These are phyloP conservation scores for Suillus cothurnatus DNA, from an alignment of 768 basidiomycete genomes.

Conservation along the genomic window DNA sequence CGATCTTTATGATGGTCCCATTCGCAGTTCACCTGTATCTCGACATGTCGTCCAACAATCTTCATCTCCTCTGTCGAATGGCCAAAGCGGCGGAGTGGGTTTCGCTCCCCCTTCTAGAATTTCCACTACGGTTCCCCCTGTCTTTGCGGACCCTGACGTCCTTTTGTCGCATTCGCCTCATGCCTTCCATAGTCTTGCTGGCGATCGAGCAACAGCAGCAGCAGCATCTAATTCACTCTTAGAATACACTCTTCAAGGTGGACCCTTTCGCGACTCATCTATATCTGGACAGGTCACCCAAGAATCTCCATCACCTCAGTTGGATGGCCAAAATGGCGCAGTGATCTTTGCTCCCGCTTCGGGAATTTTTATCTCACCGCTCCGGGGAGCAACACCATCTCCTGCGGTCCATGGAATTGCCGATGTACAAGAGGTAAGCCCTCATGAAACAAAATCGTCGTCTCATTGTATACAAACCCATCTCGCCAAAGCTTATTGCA, in stretches of 20 bases:
- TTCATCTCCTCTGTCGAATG: background rate
- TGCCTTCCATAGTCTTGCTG: background rate
- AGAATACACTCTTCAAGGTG: background rate
- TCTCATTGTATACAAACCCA: background rate
- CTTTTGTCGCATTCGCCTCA: background rate
- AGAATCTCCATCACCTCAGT: background rate
- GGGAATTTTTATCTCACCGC: conserved; percentile 33
- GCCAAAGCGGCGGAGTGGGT: background rate
- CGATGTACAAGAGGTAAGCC: background rate
- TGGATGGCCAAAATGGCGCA: background rate
- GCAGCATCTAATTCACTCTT: background rate
- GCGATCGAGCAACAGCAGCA: background rate
- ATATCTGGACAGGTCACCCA: conserved; percentile 1
- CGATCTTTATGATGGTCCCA: background rate
- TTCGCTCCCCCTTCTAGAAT: conserved; percentile 26
- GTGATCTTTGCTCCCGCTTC: conserved; percentile 23
- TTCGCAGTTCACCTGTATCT: background rate
- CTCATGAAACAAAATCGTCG: background rate
- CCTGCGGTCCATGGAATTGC: background rate
- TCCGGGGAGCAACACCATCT: conserved; percentile 14
- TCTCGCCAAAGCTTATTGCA: background rate
- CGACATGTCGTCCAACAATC: background rate
- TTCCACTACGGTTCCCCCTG: conserved; percentile 14
- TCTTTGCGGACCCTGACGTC: background rate
- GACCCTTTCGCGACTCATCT: background rate